A percentile compares a stretch with the other conserved stretches of the same genome.
These are phyloP conservation scores for Candida nanaspora DNA, from an alignment of 805 yeast species.

Conservation along the genomic window DNA sequence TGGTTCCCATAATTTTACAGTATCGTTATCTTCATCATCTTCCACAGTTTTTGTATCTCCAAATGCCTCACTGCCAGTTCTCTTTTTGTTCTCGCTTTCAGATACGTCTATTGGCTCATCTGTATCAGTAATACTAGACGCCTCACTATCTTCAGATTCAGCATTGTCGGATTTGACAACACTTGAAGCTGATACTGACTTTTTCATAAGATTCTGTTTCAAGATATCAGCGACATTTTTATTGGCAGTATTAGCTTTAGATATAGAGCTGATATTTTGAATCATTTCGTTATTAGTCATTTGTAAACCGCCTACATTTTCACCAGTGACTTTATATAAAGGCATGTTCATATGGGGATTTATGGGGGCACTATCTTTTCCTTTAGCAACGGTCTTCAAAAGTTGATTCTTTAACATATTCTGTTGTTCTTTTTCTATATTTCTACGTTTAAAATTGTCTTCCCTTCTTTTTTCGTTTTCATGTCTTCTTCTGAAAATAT, in stretches of 20 bases:
- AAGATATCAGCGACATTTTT: slow-evolving; percentile 60
- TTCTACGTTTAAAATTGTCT: slow-evolving; percentile 56
- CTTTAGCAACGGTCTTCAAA: slow-evolving; percentile 52
- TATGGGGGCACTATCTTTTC: slow-evolving; percentile 71
- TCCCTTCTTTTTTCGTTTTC: slow-evolving; percentile 64
- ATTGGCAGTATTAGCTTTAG: slow-evolving; percentile 67
- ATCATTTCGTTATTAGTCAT: slow-evolving; percentile 68
- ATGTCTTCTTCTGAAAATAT: slow-evolving; percentile 63
- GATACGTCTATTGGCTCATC: slow-evolving; percentile 23
- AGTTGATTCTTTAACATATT: slow-evolving; percentile 35
- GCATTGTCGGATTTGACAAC: slow-evolving; percentile 18
- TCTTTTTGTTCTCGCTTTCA: slow-evolving; percentile 13
- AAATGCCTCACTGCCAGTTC: slow-evolving; percentile 14
- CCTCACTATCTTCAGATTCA: slow-evolving; percentile 1
- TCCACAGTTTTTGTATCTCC: slow-evolving; percentile 22
- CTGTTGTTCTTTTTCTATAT: slow-evolving; percentile 39
- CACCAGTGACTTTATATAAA: slow-evolving; percentile 68
- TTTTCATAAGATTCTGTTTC: slow-evolving; percentile 27
- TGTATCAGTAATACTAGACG: slow-evolving; percentile 10
- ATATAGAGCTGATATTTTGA: slow-evolving; percentile 50
- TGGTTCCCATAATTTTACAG: slow-evolving; percentile 72
- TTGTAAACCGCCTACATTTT: slow-evolving; percentile 54
- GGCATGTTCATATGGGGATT: slow-evolving; percentile 68
- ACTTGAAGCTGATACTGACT: slow-evolving; percentile 15
- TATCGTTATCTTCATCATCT: slow-evolving; percentile 37